phyloP scores from a whole-genome alignment of 2,329 filamentous ascomycete genomes.

The Trichoderma afroharzianum region DNA sequence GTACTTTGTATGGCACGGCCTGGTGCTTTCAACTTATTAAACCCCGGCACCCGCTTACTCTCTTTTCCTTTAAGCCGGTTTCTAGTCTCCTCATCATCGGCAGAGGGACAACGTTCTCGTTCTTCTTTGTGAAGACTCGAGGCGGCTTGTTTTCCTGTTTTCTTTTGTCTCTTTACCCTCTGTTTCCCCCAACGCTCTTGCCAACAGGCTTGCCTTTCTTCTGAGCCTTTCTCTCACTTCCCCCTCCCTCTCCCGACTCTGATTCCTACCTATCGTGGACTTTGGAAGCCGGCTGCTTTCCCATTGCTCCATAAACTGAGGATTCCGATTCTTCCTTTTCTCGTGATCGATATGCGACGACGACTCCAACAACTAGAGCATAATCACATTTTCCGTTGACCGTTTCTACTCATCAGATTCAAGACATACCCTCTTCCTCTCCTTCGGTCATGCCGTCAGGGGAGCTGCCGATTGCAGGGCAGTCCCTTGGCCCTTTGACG shows the following conservation, averaged over 20 bases:
- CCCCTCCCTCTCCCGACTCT: neutral
- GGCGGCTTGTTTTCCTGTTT: neutral
- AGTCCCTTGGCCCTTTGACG: conserved; percentile 25
- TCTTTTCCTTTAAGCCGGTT: neutral
- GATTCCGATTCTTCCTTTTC: neutral
- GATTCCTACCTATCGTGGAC: neutral
- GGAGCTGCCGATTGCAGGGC: conserved; percentile 13
- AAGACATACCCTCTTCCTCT: neutral
- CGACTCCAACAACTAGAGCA: neutral
- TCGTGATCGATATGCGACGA: conserved; percentile 9
- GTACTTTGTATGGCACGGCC: neutral
- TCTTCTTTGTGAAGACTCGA: neutral
- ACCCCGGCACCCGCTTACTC: neutral
- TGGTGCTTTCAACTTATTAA: neutral
- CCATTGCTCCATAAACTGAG: neutral
- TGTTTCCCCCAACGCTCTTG: neutral
- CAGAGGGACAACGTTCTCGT: neutral
- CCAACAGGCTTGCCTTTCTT: neutral
- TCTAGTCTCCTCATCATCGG: neutral
- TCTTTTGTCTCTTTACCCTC: neutral
- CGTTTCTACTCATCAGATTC: neutral
- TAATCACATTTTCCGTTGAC: neutral
- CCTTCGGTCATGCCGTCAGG: neutral
- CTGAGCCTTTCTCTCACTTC: neutral
- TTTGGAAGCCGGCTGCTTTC: neutral